These are phyloP conservation scores for Skeletonema marinoi DNA, from an alignment of 108 stramenopile species.

Conservation along the genomic window DNA sequence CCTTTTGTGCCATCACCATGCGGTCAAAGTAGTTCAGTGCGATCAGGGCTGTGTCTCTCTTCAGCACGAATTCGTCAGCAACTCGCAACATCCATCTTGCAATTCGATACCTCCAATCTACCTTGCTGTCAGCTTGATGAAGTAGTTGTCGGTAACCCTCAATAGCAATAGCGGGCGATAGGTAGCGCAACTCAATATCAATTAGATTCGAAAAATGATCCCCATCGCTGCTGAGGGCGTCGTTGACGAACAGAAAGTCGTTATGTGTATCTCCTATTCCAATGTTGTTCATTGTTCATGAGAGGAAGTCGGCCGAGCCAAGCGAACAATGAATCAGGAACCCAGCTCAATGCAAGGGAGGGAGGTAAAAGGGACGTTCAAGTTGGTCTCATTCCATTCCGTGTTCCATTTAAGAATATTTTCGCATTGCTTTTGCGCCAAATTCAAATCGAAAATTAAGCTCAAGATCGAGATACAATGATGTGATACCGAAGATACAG, in stretches of 20 bases:
- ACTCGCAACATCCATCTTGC: slow-evolving; percentile 38
- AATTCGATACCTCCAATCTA: slow-evolving; percentile 41
- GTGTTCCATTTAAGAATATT: too few relatives aligned
- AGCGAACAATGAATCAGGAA: too few relatives aligned
- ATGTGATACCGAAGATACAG: too few relatives aligned
- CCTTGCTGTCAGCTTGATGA: neutral
- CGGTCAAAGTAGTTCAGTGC: slow-evolving; percentile 31
- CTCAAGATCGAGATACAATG: too few relatives aligned
- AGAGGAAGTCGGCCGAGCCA: neutral
- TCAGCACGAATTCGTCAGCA: slow-evolving; percentile 26
- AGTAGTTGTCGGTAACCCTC: neutral
- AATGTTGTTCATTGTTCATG: neutral
- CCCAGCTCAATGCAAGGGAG: too few relatives aligned
- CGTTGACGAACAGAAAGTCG: neutral
- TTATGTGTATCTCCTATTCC: neutral
- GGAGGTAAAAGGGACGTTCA: too few relatives aligned
- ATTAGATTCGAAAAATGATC: neutral
- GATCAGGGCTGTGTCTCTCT: slow-evolving; percentile 23
- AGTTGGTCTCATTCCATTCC: too few relatives aligned
- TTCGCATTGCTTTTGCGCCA: too few relatives aligned
- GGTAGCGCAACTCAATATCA: neutral
- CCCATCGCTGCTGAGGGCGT: neutral
- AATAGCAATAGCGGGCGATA: too few relatives aligned
- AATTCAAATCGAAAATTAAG: too few relatives aligned
- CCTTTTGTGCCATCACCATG: neutral